Evolutionary conservation across 2,329 filamentous ascomycete genomes (phyloP).

Genomic region (Exutisphaerella laricina): DNA sequence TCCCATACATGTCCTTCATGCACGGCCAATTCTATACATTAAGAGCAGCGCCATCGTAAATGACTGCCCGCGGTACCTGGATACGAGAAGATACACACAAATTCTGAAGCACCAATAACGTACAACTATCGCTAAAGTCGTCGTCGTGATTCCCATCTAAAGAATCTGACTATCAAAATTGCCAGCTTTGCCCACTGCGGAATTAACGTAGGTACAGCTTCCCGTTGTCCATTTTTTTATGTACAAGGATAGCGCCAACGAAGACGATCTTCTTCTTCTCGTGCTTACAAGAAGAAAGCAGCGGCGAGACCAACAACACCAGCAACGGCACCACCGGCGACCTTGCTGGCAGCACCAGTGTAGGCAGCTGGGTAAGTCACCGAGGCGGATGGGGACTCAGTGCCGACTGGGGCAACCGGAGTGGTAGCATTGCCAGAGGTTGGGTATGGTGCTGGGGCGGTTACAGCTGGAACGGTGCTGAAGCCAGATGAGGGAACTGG

Average conservation of each 20-base stretch:
- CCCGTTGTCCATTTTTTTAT: not conserved
- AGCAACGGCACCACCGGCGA: slow-evolving; percentile 16
- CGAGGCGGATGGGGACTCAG: slow-evolving; percentile 4
- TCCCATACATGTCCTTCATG: too few relatives aligned
- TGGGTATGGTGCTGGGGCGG: slow-evolving; percentile 6
- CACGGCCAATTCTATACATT: slow-evolving; percentile 1
- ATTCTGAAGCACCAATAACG: not conserved
- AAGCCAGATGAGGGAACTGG: slow-evolving; percentile 5
- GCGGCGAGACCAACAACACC: slow-evolving; percentile 17
- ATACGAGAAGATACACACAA: not conserved
- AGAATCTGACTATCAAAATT: not conserved
- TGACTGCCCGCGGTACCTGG: not conserved
- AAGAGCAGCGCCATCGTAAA: not conserved
- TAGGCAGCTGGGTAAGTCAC: slow-evolving; percentile 18
- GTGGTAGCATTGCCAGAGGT: slow-evolving; percentile 15
- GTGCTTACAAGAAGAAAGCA: slow-evolving; percentile 22
- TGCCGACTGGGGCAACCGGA: slow-evolving; percentile 12
- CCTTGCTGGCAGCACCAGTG: slow-evolving; percentile 18
- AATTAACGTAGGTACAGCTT: not conserved
- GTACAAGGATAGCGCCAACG: not conserved
- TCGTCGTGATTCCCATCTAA: not conserved
- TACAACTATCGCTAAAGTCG: not conserved
- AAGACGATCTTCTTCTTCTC: too few relatives aligned
- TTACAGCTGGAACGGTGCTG: slow-evolving; percentile 2
- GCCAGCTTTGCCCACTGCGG: not conserved